Percentiles rank a stretch among this genome's conserved stretches.
Conservation (phyloP, 768 basidiomycete species). For the Phaeotremella skinneri region DNA sequence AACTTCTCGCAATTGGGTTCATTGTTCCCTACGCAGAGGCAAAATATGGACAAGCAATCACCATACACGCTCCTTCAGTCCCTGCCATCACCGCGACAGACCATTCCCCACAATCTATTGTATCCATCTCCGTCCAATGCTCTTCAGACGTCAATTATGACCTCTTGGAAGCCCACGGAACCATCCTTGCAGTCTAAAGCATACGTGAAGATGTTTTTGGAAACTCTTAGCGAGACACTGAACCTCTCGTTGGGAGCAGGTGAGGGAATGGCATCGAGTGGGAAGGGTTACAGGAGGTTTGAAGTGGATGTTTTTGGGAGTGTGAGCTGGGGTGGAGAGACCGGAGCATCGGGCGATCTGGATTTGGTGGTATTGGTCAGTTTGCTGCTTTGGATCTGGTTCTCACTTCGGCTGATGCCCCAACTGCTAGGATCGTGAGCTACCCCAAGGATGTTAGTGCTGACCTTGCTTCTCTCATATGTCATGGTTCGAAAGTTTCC, state of each 20-base stretch:
- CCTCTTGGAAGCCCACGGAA: conserved; percentile 30
- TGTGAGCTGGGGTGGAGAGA: conserved; percentile 50
- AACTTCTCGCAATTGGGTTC: too few species aligned
- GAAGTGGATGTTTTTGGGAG: conserved; percentile 50
- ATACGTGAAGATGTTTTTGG: conserved; percentile 16
- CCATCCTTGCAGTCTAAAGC: conserved; percentile 17
- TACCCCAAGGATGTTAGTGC: conserved; percentile 44
- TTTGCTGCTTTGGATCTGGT: not conserved
- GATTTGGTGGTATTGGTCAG: conserved; percentile 45
- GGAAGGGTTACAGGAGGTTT: conserved; percentile 25
- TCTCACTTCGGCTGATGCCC: conserved; percentile 1
- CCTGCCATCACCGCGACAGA: conserved; percentile 17
- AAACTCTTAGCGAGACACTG: conserved; percentile 18
- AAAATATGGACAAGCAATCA: too few species aligned
- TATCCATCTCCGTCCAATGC: conserved; percentile 8
- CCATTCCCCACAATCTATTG: conserved; percentile 14
- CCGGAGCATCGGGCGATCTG: conserved; percentile 45
- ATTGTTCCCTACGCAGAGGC: too few species aligned
- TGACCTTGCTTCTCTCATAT: not conserved
- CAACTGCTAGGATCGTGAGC: conserved; percentile 26
- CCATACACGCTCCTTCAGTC: conserved; percentile 26
- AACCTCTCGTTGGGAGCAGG: conserved; percentile 22
- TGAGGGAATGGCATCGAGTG: not conserved
- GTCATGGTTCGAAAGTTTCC: too few species aligned
- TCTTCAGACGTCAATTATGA: conserved; percentile 23